Base-by-base conservation (phyloP, 1,139 yeast genomes). In the Taphrina populina region DNA sequence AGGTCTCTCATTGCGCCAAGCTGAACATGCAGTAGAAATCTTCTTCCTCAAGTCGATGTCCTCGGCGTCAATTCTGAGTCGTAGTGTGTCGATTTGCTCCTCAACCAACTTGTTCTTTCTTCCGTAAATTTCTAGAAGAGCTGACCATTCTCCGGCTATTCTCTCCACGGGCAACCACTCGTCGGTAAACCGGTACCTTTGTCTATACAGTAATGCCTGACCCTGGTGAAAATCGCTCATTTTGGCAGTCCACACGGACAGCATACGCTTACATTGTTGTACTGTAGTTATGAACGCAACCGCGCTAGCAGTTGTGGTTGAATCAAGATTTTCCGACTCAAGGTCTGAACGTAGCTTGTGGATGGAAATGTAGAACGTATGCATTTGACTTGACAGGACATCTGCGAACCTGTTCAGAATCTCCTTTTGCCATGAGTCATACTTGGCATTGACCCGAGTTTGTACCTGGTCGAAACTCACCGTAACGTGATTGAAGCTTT, bases 101-200 rank as follows among this genome's bases (percentile, higher is more conserved):
- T 44, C 37, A 2, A 60, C 57, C 15, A 49, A 33, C 29, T 23
- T 32, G 36, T 67, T 64, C 61, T 78, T 78, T 32, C 69, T 68
- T 0, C 63, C 64, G 26, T 80, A 61, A 2, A 82, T 67, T 19
- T 78, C 75, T 0, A 65, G 62, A 7, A 85, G 66, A 4, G 79
- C 72, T 0, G 73, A 66, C 58, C 76, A 66, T 54, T 78, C 80
- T 57, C 72, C 74, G 24, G 79, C 82, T 1, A 87, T 62, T 62
- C 85, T 94, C 45, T 84, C 94, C 40, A 73, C 72, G 64, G 72
- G 79, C 1, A 82, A 61, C 87, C 92, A 84, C 24, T 76, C 75
- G 0, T 67, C 49, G 0, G 83, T 79, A 56, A 80, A 76, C 36
- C 73, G 73, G 62, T 71, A 76, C 40, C 84, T 70, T 34, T 74